Base-by-base conservation (phyloP, 176 grass and related monocot species). In the Triticum turgidum region DNA sequence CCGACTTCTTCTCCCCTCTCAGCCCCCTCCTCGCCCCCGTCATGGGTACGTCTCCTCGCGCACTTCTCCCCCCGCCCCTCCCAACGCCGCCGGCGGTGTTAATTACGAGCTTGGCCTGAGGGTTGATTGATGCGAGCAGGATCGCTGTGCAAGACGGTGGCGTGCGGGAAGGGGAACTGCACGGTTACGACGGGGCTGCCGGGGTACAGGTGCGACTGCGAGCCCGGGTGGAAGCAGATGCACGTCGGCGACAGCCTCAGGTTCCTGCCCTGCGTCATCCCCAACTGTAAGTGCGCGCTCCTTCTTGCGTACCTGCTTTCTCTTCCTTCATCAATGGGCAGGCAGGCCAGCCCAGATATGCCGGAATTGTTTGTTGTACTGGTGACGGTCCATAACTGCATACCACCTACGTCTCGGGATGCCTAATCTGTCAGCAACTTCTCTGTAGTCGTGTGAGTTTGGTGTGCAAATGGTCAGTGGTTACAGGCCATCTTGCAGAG, bases 251-350 rank as follows among this genome's bases (percentile, higher is more conserved):
- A 94, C 83, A 69, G 27, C 54, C 77, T 96, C 76, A 64, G 84
- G 35, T 99, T 96, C 86, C 85, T 96, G 30, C 94, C 97, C 5
- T 99, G 97, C 82, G 65, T 99, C 92, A 61, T 99, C 77, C 97
- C 97, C 35, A 99, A 99, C 70, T 99, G 97, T 99, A 86, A 92
- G 82, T 17, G 6, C 38, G 77, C 59, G 49, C 37, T 69, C 11
- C 18, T 54, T 65, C 18, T 37, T 25, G 27, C 49, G 20, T 30
- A 5, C 72, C 13, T 29, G 44, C 44, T 30, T 52, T 52, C 24
- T 27, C 73, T 52, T 76, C 73, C 73, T 76, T 77, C 52, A 82
- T 52, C 18, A 82, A 15, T 91, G 79, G n/a, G 64, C 51, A 62
- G 37, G 15, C 69, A 71, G 3, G 65, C 4, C 59, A 67, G 86